Evolutionary conservation across 2,329 filamentous ascomycete species (phyloP), one percentile per base, ranked within the genome.

Genomic region (Neopestalotiopsis rosae): DNA sequence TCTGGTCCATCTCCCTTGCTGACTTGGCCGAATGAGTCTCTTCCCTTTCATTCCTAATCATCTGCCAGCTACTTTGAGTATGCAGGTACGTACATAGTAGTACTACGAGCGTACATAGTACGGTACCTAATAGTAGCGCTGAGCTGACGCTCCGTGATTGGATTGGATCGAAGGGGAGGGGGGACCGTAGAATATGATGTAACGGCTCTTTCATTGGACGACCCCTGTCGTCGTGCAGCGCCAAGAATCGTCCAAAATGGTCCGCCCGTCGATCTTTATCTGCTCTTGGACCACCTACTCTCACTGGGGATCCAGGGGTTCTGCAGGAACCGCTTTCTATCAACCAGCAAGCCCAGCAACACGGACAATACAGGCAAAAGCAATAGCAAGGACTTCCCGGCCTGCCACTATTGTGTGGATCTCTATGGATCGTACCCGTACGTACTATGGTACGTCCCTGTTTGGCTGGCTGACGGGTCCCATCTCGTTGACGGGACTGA

Each of bases 221-320:
- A 20, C 20, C 20, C 20, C 28, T 30, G 56, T 28, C 4, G 24
- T 3, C 20, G 24, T 58, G 56, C 56, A 28, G 24, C 13, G 20
- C 56, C 56, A 24, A 24, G 56, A 24, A 28, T 28, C 20, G 20
- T 58, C 20, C 56, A 24, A 58, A 58, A 30, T 58, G 42, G 42
- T 58, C 20, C n/a, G 28, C 20, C 56, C 56, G 56, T 30, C 56
- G 56, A 58, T 58, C 56, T 24, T 58, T 58, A 58, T 58, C 56
- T 58, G 28, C 20, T 24, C 56, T 58, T 58, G 56, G 56, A 58
- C 56, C 56, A 58, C 56, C 42, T n/a, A 49, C 42, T 49, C 42
- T 49, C 42, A 49, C 42, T 14, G 42, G 42, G 42, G 42, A 49
- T 13, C 42, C 14, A n/a, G 42, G 42, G 40, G 42, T 13, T 28